Evolutionary conservation across 1,284 basidiomycete genomes (phyloP).

Genomic region (Meira nashicola): DNA sequence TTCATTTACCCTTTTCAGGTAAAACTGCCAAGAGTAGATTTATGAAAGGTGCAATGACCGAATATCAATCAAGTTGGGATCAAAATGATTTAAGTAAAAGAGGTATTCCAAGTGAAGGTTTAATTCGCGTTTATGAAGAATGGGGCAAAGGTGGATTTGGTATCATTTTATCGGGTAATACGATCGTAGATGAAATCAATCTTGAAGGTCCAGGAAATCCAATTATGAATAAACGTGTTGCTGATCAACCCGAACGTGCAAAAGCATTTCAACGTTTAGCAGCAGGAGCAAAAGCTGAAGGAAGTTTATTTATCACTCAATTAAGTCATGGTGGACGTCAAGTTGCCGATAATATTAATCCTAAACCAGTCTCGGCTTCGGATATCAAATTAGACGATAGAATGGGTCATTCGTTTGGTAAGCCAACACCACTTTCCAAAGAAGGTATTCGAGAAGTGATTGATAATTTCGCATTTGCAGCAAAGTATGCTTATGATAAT

Average conservation of each 20-base stretch:
- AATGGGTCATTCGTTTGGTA: constrained; percentile 36
- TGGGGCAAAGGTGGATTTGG: constrained; percentile 37
- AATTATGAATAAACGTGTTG: constrained; percentile 23
- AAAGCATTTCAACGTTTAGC: constrained; percentile 52
- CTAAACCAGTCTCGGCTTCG: constrained; percentile 35
- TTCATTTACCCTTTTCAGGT: constrained; percentile 13
- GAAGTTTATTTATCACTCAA: constrained; percentile 55
- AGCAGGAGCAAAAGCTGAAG: constrained; percentile 54
- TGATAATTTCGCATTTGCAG: constrained; percentile 53
- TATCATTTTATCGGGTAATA: constrained; percentile 41
- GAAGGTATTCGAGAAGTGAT: constrained; percentile 30
- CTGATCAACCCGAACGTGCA: constrained; percentile 37
- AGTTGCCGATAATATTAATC: constrained; percentile 27
- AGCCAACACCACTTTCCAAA: constrained; percentile 24
- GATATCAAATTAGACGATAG: constrained; percentile 39
- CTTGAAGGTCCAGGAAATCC: constrained; percentile 19
- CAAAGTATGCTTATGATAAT: constrained; percentile 51
- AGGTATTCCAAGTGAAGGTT: constrained; percentile 36
- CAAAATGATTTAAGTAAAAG: constrained; percentile 38
- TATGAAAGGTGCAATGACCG: constrained; percentile 46
- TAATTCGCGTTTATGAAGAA: constrained; percentile 41
- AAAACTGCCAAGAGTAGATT: constrained; percentile 7
- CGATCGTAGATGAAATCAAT: constrained; percentile 25
- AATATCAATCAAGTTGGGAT: constrained; percentile 41
- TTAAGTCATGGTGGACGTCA: constrained; percentile 56